These are phyloP conservation scores for Papiliotrema fonsecae DNA, from an alignment of 1,284 basidiomycete species.

Conservation along the genomic window DNA sequence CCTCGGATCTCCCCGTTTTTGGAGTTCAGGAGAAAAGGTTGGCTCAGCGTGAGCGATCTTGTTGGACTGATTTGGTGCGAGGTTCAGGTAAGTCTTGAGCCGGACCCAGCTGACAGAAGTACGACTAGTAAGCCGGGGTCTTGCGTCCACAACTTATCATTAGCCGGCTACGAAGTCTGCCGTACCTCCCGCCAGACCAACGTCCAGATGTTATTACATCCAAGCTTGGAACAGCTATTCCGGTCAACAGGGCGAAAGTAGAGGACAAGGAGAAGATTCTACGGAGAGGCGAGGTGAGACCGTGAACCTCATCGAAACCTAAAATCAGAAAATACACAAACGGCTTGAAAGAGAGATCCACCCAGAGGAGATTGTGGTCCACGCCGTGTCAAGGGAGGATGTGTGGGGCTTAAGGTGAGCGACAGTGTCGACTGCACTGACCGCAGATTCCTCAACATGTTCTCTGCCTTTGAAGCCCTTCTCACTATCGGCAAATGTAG, in stretches of 20 bases:
- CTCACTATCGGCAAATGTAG: slow-evolving; percentile 54
- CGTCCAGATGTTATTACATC: slow-evolving; percentile 62
- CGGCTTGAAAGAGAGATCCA: slow-evolving; percentile 69
- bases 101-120: slow-evolving; percentile 17
- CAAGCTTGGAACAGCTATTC: slow-evolving; percentile 62
- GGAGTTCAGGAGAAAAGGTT: slow-evolving; percentile 36
- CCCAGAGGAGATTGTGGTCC: slow-evolving; percentile 57
- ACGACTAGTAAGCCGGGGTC: slow-evolving; percentile 44
- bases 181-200: slow-evolving; percentile 54
- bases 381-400: slow-evolving; percentile 58
- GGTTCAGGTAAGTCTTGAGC: slow-evolving; percentile 49
- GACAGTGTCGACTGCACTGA: not conserved
- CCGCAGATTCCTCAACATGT: slow-evolving; percentile 60
- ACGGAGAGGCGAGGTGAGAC: slow-evolving; percentile 59
- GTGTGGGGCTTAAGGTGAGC: slow-evolving; percentile 61
- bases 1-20: slow-evolving; percentile 22
- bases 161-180: slow-evolving; percentile 47
- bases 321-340: slow-evolving; percentile 61
- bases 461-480: slow-evolving; percentile 56
- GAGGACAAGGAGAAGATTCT: slow-evolving; percentile 58
- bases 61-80: slow-evolving; percentile 54
- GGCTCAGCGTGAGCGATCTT: slow-evolving; percentile 52
- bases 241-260: slow-evolving; percentile 58
- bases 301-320: not conserved
- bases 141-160: not conserved